A percentile compares a stretch with the other conserved stretches of the same genome.
Evolutionary conservation across 2,329 filamentous ascomycete species (phyloP).

Genomic region (Fusarium fujikuroi): DNA sequence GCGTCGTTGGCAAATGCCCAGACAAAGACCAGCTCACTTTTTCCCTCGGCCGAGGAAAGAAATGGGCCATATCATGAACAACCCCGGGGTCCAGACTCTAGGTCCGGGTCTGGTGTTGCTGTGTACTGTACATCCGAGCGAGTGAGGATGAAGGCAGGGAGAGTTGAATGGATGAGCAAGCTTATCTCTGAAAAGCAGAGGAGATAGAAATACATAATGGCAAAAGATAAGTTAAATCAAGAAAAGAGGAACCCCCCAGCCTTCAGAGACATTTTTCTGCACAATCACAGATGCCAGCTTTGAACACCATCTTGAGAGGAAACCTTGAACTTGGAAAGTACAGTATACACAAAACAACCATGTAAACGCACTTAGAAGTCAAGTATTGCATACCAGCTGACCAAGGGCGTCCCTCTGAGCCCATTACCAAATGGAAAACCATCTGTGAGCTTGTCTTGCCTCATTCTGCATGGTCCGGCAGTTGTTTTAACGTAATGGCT

Average conservation of each 20-base stretch:
- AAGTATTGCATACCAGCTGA: conserved; percentile 32
- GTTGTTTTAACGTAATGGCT: conserved; percentile 48
- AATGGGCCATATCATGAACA: conserved; percentile 29
- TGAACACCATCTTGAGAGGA: conserved; percentile 27
- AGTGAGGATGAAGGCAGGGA: conserved; percentile 29
- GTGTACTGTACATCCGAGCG: conserved; percentile 19
- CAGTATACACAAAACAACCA: background rate
- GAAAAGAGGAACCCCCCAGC: conserved; percentile 35
- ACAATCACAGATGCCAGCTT: conserved; percentile 24
- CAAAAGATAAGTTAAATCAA: conserved; percentile 45
- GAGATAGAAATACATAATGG: conserved; percentile 56
- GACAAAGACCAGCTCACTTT: conserved; percentile 22
- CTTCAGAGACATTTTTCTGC: conserved; percentile 32
- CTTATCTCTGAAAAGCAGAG: conserved; percentile 49
- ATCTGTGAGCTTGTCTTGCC: conserved; percentile 40
- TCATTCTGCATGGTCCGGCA: conserved; percentile 47
- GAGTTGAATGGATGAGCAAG: conserved; percentile 30
- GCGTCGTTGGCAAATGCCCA: conserved; percentile 25
- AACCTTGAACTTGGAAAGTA: conserved; percentile 5
- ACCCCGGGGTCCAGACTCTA: background rate
- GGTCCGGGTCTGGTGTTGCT: conserved; percentile 6
- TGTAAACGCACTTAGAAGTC: fast-evolving
- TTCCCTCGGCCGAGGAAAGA: conserved; percentile 20
- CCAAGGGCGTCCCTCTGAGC: conserved; percentile 40
- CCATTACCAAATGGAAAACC: conserved; percentile 48